A percentile compares a stretch with the other conserved stretches of the same genome.
Conservation (phyloP, 108 stramenopile species). For the Conticribra guillardii region DNA sequence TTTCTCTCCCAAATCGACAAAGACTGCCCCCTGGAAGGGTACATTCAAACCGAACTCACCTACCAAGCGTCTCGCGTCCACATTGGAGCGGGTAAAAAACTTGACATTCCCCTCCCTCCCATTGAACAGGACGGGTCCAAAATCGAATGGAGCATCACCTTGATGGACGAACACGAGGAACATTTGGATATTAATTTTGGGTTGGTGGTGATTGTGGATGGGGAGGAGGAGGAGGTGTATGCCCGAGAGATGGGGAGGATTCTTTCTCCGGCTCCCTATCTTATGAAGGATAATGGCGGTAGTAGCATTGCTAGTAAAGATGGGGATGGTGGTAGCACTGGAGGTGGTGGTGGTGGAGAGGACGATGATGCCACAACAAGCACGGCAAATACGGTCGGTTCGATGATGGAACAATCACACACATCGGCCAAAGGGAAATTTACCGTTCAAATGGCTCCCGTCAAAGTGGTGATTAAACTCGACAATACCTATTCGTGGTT, state of each 20-base stretch:
- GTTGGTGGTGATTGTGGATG: conserved; percentile 38
- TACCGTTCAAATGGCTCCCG: conserved; percentile 42
- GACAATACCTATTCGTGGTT: conserved; percentile 46
- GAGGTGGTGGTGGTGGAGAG: too few species aligned
- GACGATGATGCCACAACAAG: conserved; percentile 16
- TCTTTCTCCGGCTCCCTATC: conserved; percentile 13
- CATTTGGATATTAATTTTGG: conserved; percentile 41
- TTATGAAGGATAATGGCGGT: conserved; percentile 1
- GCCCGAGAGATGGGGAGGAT: conserved; percentile 45
- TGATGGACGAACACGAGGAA: conserved; percentile 38
- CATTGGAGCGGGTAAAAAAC: conserved; percentile 21
- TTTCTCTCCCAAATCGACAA: conserved; percentile 30
- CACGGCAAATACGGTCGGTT: neutral
- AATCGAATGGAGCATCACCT: conserved; percentile 40
- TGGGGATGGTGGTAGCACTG: too few species aligned
- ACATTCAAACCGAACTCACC: conserved; percentile 25
- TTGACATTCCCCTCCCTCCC: conserved; percentile 46
- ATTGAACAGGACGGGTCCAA: conserved; percentile 33
- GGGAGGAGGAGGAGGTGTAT: conserved; percentile 32
- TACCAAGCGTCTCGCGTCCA: conserved; percentile 34
- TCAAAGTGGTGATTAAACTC: conserved; percentile 35
- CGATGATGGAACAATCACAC: neutral
- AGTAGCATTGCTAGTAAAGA: too few species aligned
- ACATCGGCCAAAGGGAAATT: conserved; percentile 43
- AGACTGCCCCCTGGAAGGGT: conserved; percentile 36